phyloP scores from a whole-genome alignment of 2,329 filamentous ascomycete species.

The Epichloe aotearoae region DNA sequence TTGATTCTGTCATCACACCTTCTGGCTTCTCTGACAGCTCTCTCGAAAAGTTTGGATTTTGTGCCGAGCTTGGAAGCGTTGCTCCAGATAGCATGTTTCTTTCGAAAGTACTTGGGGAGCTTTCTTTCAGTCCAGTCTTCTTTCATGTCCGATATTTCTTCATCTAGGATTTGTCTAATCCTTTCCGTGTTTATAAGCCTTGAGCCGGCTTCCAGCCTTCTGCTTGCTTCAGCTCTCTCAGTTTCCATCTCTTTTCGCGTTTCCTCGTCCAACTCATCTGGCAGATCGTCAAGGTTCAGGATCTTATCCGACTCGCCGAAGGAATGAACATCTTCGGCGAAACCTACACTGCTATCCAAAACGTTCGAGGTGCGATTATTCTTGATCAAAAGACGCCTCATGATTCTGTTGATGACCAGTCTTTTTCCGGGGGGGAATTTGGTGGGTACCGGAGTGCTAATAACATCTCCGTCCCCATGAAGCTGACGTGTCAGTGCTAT shows the following conservation, averaged over 20 bases:
- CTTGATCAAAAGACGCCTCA: slow-evolving; percentile 27
- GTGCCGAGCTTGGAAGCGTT: slow-evolving; percentile 32
- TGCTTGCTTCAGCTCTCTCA: slow-evolving; percentile 12
- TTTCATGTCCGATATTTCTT: slow-evolving; percentile 36
- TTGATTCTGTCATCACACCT: slow-evolving; percentile 37
- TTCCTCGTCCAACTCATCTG: slow-evolving; percentile 33
- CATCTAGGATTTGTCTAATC: slow-evolving; percentile 38
- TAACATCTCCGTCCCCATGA: slow-evolving; percentile 11
- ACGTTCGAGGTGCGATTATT: slow-evolving; percentile 10
- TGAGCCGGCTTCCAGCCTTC: slow-evolving; percentile 16
- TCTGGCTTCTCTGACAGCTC: slow-evolving; percentile 28
- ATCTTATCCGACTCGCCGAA: slow-evolving; percentile 23
- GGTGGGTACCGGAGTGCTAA: slow-evolving; percentile 15
- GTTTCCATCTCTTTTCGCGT: slow-evolving; percentile 48
- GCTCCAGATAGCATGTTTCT: slow-evolving; percentile 50
- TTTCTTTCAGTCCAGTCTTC: slow-evolving; percentile 45
- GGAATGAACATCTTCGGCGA: slow-evolving; percentile 1
- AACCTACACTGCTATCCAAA: background rate
- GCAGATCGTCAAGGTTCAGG: slow-evolving; percentile 26
- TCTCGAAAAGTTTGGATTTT: slow-evolving; percentile 25
- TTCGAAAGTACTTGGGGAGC: slow-evolving; percentile 38
- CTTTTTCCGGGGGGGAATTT: slow-evolving; percentile 26
- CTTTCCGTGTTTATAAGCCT: slow-evolving; percentile 21
- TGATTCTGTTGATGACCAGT: slow-evolving; percentile 26
- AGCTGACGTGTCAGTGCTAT: slow-evolving; percentile 12